Conservation (phyloP, 305 asterid species). For the Solanum hybrid region DNA sequence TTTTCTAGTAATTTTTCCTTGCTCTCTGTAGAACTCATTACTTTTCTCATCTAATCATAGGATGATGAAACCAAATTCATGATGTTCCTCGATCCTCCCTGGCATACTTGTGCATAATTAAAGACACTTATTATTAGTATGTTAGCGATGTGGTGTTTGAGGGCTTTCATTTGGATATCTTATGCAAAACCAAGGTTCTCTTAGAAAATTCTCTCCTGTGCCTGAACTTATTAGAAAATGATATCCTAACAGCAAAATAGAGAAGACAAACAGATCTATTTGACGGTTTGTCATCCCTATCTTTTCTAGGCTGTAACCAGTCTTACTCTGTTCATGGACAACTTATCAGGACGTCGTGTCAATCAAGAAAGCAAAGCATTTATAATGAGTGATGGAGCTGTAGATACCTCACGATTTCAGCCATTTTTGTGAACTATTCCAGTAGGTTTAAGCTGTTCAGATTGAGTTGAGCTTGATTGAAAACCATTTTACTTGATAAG, state of each 20-base stretch:
- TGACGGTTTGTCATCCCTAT: not conserved
- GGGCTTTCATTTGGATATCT: not conserved
- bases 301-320: not conserved
- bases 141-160: not conserved
- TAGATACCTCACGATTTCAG: not conserved
- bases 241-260: not conserved
- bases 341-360: not conserved
- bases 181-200: not conserved
- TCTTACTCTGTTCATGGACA: not conserved
- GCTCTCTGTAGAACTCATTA: not conserved
- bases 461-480: not conserved
- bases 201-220: not conserved
- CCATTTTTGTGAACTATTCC: not conserved
- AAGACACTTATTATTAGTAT: not conserved
- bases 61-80: not conserved
- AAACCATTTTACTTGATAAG: not conserved
- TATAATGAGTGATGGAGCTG: not conserved
- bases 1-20: not conserved
- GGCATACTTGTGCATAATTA: not conserved
- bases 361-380: not conserved
- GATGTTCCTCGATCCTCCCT: conserved; percentile 2
- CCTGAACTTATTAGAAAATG: not conserved
- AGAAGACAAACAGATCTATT: not conserved
- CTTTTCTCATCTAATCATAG: not conserved
- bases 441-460: not conserved